Base-by-base conservation (phyloP, 495 filamentous ascomycete species). In the Aspergillus wentii region DNA sequence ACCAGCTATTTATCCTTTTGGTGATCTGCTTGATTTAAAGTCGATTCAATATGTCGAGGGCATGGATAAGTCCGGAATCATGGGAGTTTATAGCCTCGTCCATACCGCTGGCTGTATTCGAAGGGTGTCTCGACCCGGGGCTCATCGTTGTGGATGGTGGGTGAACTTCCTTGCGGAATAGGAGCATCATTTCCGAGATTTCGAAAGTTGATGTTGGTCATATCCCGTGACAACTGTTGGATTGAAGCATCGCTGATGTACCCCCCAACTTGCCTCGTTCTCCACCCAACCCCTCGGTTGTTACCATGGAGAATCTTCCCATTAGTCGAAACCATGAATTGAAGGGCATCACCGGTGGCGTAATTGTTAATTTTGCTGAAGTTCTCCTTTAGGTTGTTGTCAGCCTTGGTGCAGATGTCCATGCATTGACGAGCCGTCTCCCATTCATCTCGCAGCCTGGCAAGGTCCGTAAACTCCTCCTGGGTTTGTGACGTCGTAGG, bases 301-400 rank as follows among this genome's bases (percentile, higher is more conserved):
- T 44, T 66, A 27, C 62, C 60, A 30, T 61, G 50, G 33, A 68
- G 30, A 21, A 54, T 38, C 18, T 60, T 50, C 14, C 54, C 59
- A 44, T 59, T 54, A 4, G 64, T 56, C n/a, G 64, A 68, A 30
- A 68, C 57, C 59, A 68, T 62, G 22, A 64, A 68, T 34, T 68
- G 57, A 13, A 68, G 21, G 16, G 64, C 46, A 33, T 68, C 59
- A 8, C 64, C 59, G 22, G 56, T 61, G 23, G 44, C 56, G 30
- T 68, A 55, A 34, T 65, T 65, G 17, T 64, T 57, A 41, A 68
- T 56, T 3, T 32, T 52, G 41, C 42, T 68, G 11, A 55, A 47
- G 27, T 52, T 62, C 38, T 60, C 57, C 26, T 49, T 57, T 14
- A 68, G 38, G 22, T 59, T 41, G 19, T 16, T 48, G 11, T 55